phyloP scores from a whole-genome alignment of 2,329 filamentous ascomycete species.

The Cytospora piceae region DNA sequence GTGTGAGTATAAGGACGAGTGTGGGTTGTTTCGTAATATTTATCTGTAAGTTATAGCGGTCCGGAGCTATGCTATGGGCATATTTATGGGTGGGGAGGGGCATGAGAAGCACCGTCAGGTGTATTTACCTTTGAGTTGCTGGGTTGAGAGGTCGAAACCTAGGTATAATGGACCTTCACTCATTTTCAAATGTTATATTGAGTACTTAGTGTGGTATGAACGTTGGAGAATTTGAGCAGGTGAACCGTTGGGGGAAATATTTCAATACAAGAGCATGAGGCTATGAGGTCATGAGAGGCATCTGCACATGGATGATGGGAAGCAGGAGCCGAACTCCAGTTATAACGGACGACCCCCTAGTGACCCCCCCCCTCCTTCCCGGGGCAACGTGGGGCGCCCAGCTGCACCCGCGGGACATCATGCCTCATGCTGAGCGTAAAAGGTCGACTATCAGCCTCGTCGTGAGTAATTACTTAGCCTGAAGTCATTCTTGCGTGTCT shows the following conservation, averaged over 20 bases:
- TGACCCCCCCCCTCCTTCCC: neutral
- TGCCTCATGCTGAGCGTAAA: slow-evolving; percentile 5
- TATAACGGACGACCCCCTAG: neutral
- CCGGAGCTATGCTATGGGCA: neutral
- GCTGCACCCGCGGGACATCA: slow-evolving; percentile 12
- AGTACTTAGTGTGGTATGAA: neutral
- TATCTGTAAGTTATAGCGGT: neutral
- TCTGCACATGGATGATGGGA: neutral
- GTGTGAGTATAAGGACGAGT: slow-evolving; percentile 17
- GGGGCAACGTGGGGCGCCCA: slow-evolving; percentile 16
- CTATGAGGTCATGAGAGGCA: slow-evolving; percentile 2
- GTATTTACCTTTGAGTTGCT: slow-evolving; percentile 80
- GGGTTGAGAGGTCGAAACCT: slow-evolving; percentile 94
- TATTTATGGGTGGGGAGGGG: slow-evolving; percentile 25
- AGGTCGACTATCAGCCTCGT: slow-evolving; percentile 31
- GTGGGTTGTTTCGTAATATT: neutral
- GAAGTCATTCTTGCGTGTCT: slow-evolving; percentile 13
- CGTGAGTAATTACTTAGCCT: slow-evolving; percentile 23
- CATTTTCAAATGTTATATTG: slow-evolving; percentile 22
- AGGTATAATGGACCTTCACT: slow-evolving; percentile 70
- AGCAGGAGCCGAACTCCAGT: neutral
- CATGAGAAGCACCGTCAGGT: neutral
- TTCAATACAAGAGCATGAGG: neutral
- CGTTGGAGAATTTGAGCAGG: neutral
- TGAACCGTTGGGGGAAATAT: neutral